phyloP scores from a whole-genome alignment of 345 rosid genomes.

The Populus euphratica region DNA sequence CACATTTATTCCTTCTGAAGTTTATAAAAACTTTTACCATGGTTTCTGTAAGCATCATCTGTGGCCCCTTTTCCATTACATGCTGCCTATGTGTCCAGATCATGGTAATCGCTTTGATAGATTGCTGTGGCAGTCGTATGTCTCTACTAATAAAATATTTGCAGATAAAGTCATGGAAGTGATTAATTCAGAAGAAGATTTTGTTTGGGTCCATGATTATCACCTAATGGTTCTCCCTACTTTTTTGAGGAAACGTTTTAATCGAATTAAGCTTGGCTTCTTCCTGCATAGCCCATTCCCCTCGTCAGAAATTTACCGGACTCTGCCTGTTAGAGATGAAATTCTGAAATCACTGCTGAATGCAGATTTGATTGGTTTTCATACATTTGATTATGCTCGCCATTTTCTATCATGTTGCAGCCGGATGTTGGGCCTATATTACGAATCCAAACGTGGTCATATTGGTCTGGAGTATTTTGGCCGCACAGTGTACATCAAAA shows the following conservation, averaged over 20 bases:
- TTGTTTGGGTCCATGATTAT: conserved; percentile 50
- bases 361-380: conserved; percentile 47
- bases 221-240: conserved; percentile 49
- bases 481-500: conserved; percentile 40
- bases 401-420: conserved; percentile 52
- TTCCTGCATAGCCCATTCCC: conserved; percentile 53
- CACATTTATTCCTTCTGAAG: conserved; percentile 41
- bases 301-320: conserved; percentile 44
- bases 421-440: conserved; percentile 42
- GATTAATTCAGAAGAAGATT: conserved; percentile 38
- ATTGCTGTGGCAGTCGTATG: conserved; percentile 40
- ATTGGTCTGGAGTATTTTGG: conserved; percentile 45
- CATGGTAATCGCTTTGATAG: conserved; percentile 36
- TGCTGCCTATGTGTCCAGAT: conserved; percentile 43
- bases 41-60: conserved; percentile 47
- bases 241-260: conserved; percentile 38
- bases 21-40: conserved; percentile 35
- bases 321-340: conserved; percentile 43
- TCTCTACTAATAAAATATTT: conserved; percentile 41
- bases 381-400: conserved; percentile 49
- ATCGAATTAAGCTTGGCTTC: conserved; percentile 43
- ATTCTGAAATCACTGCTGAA: conserved; percentile 40
- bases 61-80: conserved; percentile 55
- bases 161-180: conserved; percentile 49
- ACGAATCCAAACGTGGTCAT: conserved; percentile 47